Percentiles rank a stretch among this genome's conserved stretches.
phyloP scores from a whole-genome alignment of 1,284 basidiomycete genomes.

The Pseudomicrostroma phylloplanum region DNA sequence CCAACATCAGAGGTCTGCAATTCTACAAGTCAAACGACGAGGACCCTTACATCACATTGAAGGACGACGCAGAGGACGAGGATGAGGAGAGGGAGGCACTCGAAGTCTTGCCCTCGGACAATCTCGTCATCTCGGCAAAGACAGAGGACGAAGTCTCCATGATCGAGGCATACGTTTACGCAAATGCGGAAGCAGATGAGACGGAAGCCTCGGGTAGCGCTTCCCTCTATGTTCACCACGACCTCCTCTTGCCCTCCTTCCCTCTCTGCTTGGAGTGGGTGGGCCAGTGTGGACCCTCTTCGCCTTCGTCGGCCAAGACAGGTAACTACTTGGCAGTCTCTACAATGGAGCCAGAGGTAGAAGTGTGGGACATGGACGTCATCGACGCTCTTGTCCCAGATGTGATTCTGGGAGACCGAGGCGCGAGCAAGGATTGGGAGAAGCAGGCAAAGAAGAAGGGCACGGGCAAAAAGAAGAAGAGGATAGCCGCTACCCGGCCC shows the following conservation, averaged over 20 bases:
- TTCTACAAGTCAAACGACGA: conserved; percentile 87
- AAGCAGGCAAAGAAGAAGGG: conserved; percentile 26
- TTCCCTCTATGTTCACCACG: conserved; percentile 93
- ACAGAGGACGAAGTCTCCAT: conserved; percentile 96
- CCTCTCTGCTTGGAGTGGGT: conserved; percentile 99
- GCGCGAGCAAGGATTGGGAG: conserved; percentile 30
- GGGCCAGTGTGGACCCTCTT: conserved; percentile 64
- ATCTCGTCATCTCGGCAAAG: conserved; percentile 84
- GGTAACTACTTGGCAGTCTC: conserved; percentile 88
- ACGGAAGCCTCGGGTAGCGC: conserved; percentile 23
- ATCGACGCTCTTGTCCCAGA: conserved; percentile 92
- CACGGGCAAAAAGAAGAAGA: conserved; percentile 47
- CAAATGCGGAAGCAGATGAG: conserved; percentile 2
- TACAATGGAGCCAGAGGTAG: conserved; percentile 94
- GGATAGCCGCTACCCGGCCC: background rate
- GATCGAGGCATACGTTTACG: conserved; percentile 60
- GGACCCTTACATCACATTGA: conserved; percentile 93
- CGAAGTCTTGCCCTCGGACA: conserved; percentile 82
- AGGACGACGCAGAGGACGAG: conserved; percentile 64
- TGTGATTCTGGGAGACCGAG: conserved; percentile 79
- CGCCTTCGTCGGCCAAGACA: conserved; percentile 54
- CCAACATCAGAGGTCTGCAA: conserved; percentile 87
- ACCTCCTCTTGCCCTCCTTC: conserved; percentile 93
- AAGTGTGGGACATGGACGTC: conserved; percentile 93
- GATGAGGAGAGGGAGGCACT: conserved; percentile 84